Conservation (phyloP, 192 early-diverging fungal genomes). For the Coemansia sp. region DNA sequence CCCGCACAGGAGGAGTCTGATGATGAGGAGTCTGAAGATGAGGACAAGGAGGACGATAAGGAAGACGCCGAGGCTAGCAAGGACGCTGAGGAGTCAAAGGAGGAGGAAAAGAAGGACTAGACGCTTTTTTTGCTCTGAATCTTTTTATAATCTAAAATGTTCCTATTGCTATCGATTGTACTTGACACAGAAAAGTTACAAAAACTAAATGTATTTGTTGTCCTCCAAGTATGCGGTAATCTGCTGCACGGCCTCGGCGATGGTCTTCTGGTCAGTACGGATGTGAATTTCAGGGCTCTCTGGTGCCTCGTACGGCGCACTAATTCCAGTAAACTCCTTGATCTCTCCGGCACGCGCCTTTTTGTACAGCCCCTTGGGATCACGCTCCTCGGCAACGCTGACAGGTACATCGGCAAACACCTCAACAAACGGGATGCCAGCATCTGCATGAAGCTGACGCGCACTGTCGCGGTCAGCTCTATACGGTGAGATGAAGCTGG, state of each 20-base stretch:
- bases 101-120: constrained; percentile 20
- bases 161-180: neutral
- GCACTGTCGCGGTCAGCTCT: constrained; percentile 76
- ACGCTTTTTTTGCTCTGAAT: constrained; percentile 4
- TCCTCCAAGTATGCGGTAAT: constrained; percentile 33
- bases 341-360: constrained; percentile 92
- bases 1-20: constrained; percentile 40
- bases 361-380: constrained; percentile 96
- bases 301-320: constrained; percentile 89
- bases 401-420: constrained; percentile 86
- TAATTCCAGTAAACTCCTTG: constrained; percentile 95
- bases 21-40: constrained; percentile 31
- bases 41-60: constrained; percentile 10
- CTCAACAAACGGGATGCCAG: constrained; percentile 83
- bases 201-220: constrained; percentile 23
- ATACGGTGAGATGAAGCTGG: constrained; percentile 92
- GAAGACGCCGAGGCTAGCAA: constrained; percentile 7
- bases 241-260: constrained; percentile 54
- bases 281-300: constrained; percentile 81
- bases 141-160: neutral
- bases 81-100: constrained; percentile 2
- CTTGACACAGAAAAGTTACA: neutral
- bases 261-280: constrained; percentile 68
- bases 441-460: constrained; percentile 71
- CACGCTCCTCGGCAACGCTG: constrained; percentile 82